Evolutionary conservation across 352 stramenopile species (phyloP), one percentile per base, ranked within the genome.

Genomic region (Lagenidium sp.): DNA sequence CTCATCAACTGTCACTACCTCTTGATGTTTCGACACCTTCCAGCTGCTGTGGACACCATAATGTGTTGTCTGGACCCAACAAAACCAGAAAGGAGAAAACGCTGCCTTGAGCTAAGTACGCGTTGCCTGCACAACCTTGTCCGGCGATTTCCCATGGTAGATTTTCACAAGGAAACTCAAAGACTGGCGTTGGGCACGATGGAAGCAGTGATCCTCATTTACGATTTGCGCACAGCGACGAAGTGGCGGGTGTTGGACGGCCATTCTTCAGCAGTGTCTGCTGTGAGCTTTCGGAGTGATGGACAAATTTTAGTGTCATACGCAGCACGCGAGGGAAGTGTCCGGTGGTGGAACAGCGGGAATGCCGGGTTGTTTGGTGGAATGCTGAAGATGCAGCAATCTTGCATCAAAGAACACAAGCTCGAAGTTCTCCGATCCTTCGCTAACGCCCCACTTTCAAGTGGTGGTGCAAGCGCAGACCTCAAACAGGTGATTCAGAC

Each of bases 221-320:
- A 93, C 53, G 83, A 95, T 47, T 45, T 95, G 4, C 69, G 83
- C 8, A 95, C 80, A 0, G 80, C 81, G 2, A 95, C 79, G 16
- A 95, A 95, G 47, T 95, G 83, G 83, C 74, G 81, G 4, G 82
- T 95, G 13, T 43, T 95, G 5, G 79, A 94, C 20, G 83, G 83
- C 13, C 83, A 95, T 44, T 51, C 63, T 0, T 83, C 70, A 0
- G 73, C 77, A 0, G 49, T 95, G 10, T 90, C 79, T 1, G 81
- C 81, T 0, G 54, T 93, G 23, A 50, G 56, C 6, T 91, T 95
- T 44, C 76, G 80, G 11, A 41, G 37, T 1, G 80, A 93, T 30
- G 80, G 80, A 2, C 75, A 85, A 38, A 82, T 93, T 34, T 37
- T 93, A 6, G 80, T 90, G 16, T 93, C 80, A 32, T 93, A 93